Conservation (phyloP, 305 asterid genomes). For the Vinca major region DNA sequence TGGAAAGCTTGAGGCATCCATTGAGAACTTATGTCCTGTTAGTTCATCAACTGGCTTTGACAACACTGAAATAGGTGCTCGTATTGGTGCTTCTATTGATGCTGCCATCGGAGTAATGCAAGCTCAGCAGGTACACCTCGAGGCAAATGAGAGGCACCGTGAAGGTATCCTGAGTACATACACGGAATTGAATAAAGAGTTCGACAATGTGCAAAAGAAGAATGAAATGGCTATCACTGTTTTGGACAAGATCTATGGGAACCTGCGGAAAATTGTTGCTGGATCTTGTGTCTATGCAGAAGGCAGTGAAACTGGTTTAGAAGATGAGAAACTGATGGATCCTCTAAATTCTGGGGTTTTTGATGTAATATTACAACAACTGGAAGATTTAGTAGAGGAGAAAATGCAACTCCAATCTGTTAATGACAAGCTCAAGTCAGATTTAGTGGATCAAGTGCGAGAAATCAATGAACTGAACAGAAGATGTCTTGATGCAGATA, state of each 20-base stretch:
- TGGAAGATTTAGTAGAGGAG: slow-evolving; percentile 42
- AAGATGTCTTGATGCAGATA: slow-evolving; percentile 39
- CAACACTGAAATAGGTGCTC: slow-evolving; percentile 31
- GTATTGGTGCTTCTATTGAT: slow-evolving; percentile 49
- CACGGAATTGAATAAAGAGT: slow-evolving; percentile 27
- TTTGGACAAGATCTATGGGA: slow-evolving; percentile 39
- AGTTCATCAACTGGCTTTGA: slow-evolving; percentile 25
- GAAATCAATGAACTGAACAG: slow-evolving; percentile 50
- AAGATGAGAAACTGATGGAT: slow-evolving; percentile 34
- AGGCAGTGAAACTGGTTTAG: slow-evolving; percentile 28
- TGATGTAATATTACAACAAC: slow-evolving; percentile 39
- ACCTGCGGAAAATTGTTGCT: slow-evolving; percentile 43
- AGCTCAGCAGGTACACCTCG: slow-evolving; percentile 50
- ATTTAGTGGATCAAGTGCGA: slow-evolving; percentile 37
- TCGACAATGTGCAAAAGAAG: slow-evolving; percentile 23
- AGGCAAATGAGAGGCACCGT: slow-evolving; percentile 36
- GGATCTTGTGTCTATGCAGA: slow-evolving; percentile 28
- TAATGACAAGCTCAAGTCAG: slow-evolving; percentile 43
- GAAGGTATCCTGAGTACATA: slow-evolving; percentile 34
- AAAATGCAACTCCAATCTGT: slow-evolving; percentile 48
- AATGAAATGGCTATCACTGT: slow-evolving; percentile 34
- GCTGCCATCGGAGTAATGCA: slow-evolving; percentile 51
- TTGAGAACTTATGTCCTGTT: slow-evolving; percentile 26
- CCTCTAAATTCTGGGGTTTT: slow-evolving; percentile 41
- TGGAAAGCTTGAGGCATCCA: slow-evolving; percentile 41